phyloP scores from a whole-genome alignment of 441 rosid species.

The Gossypium gossypioides region DNA sequence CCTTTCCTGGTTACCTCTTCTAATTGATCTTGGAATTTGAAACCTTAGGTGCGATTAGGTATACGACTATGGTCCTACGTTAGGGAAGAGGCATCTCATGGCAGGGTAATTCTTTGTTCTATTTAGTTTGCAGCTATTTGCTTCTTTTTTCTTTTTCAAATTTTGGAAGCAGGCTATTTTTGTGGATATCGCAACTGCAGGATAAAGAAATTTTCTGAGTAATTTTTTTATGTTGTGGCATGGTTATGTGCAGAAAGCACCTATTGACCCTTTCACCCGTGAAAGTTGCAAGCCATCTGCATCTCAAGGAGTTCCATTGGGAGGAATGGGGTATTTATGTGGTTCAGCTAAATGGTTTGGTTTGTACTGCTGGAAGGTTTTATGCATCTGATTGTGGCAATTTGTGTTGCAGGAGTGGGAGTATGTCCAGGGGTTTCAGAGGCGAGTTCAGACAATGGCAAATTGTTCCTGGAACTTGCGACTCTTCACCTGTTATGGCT shows the following conservation, averaged over 20 bases:
- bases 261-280: slow-evolving; percentile 93
- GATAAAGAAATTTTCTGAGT: slow-evolving; percentile 4
- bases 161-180: neutral
- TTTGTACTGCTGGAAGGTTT: slow-evolving; percentile 2
- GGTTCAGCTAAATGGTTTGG: slow-evolving; percentile 12
- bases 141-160: neutral
- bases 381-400: neutral
- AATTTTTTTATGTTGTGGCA: slow-evolving; percentile 1
- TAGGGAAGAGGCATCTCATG: slow-evolving; percentile 93
- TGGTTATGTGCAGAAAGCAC: slow-evolving; percentile 71
- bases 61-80: slow-evolving; percentile 89
- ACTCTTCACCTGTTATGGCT: slow-evolving; percentile 92
- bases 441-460: slow-evolving; percentile 98
- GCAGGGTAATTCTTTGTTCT: slow-evolving; percentile 58
- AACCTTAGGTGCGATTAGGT: slow-evolving; percentile 66
- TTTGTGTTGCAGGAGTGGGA: slow-evolving; percentile 67
- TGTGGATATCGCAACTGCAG: neutral
- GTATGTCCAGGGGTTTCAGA: slow-evolving; percentile 95
- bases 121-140: neutral
- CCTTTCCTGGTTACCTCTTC: slow-evolving; percentile 4
- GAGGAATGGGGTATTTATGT: slow-evolving; percentile 84
- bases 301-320: slow-evolving; percentile 91
- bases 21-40: slow-evolving; percentile 13
- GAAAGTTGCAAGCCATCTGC: slow-evolving; percentile 94
- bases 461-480: slow-evolving; percentile 76